phyloP scores from a whole-genome alignment of 257 asterid genomes.

The Salvia hispanica region DNA sequence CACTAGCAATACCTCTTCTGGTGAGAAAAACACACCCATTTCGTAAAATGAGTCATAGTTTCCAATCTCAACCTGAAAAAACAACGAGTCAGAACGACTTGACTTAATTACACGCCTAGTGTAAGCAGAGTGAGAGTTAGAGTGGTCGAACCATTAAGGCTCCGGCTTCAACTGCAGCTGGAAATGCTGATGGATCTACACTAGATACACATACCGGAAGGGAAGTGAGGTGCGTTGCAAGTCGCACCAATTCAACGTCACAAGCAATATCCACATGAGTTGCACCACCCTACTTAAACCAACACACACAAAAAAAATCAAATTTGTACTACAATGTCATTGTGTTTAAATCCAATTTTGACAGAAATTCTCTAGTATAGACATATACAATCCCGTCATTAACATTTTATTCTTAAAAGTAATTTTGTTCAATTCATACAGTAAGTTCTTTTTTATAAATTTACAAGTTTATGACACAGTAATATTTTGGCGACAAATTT shows the following conservation, averaged over 20 bases:
- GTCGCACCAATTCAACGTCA: conserved; percentile 79
- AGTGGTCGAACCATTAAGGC: conserved; percentile 65
- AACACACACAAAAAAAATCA: not conserved
- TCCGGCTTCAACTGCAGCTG: conserved; percentile 89
- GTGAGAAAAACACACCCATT: conserved; percentile 68
- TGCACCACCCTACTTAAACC: conserved; percentile 76
- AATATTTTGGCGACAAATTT: too few relatives aligned
- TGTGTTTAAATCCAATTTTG: too few relatives aligned
- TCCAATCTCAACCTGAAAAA: conserved; percentile 80
- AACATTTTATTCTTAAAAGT: too few relatives aligned
- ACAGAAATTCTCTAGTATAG: too few relatives aligned
- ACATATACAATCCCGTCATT: too few relatives aligned
- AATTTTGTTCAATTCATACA: too few relatives aligned
- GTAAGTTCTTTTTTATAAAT: too few relatives aligned
- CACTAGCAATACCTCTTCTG: conserved; percentile 60
- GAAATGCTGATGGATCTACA: conserved; percentile 81
- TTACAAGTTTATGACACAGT: too few relatives aligned
- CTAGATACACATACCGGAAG: conserved; percentile 97
- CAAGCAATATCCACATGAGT: conserved; percentile 94
- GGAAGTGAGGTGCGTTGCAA: conserved; percentile 67
- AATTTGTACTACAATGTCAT: too few relatives aligned
- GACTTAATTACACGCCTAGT: too few relatives aligned
- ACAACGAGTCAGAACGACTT: too few relatives aligned
- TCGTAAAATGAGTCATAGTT: conserved; percentile 89
- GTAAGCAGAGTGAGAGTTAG: not conserved